A percentile compares a stretch with the other conserved stretches of the same genome.
These are phyloP conservation scores for Fusarium devonianum DNA, from an alignment of 2,329 filamentous ascomycete genomes.

Conservation along the genomic window DNA sequence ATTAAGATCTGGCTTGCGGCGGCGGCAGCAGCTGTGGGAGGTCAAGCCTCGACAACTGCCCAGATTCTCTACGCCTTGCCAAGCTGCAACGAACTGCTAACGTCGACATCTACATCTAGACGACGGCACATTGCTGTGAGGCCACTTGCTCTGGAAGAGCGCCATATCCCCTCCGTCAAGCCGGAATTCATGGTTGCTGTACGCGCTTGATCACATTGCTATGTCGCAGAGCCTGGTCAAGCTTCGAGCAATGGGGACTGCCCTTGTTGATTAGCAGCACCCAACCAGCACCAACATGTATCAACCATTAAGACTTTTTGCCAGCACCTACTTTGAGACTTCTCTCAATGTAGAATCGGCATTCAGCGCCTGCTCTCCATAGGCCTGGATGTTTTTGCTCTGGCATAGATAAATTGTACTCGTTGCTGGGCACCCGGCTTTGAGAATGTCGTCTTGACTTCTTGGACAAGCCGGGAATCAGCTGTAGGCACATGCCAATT, in stretches of 20 bases:
- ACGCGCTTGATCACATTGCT: background rate
- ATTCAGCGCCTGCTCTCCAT: slow-evolving; percentile 55
- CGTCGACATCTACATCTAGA: background rate
- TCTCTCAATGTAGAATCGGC: slow-evolving; percentile 54
- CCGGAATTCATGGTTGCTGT: background rate
- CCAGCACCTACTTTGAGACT: slow-evolving; percentile 47
- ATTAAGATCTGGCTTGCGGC: slow-evolving; percentile 13
- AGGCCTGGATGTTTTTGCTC: slow-evolving; percentile 63
- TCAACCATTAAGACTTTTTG: slow-evolving; percentile 37
- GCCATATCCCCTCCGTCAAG: no score
- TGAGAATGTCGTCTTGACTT: slow-evolving; percentile 63
- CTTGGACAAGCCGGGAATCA: slow-evolving; percentile 63
- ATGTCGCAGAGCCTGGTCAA: background rate
- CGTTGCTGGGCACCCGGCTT: slow-evolving; percentile 65
- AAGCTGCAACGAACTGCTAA: background rate
- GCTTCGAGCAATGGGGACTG: background rate
- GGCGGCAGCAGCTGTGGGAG: slow-evolving; percentile 2
- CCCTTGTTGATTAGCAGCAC: slow-evolving; percentile 8
- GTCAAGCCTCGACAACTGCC: background rate
- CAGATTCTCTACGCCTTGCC: slow-evolving; percentile 1
- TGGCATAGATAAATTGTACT: slow-evolving; percentile 61
- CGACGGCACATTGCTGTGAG: background rate
- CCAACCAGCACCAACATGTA: slow-evolving; percentile 15
- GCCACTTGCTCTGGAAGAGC: no score
- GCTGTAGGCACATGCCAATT: slow-evolving; percentile 61